These are phyloP conservation scores for Aspergillus chevalieri DNA, from an alignment of 2,329 filamentous ascomycete genomes.

Conservation along the genomic window DNA sequence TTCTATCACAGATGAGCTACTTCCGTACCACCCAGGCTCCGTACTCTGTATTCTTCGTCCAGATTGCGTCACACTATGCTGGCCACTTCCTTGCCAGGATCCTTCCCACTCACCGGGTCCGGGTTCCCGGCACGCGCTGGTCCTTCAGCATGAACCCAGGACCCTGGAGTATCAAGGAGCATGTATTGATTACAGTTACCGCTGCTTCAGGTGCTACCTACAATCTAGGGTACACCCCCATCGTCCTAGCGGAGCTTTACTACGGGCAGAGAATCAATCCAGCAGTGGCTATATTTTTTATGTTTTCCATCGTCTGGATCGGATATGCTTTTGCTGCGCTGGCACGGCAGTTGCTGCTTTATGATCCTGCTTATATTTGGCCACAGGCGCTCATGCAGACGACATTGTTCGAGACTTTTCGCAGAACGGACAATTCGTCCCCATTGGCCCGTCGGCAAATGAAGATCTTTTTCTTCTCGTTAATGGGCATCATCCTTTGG, in stretches of 20 bases:
- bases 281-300: constrained; percentile 54
- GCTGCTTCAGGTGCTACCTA: constrained; percentile 50
- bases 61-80: constrained; percentile 52
- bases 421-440: constrained; percentile 45
- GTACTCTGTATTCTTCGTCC: constrained; percentile 58
- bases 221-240: constrained; percentile 47
- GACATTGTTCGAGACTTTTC: constrained; percentile 51
- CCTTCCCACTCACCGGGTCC: constrained; percentile 44
- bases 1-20: constrained; percentile 51
- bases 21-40: constrained; percentile 54
- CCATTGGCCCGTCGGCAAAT: constrained; percentile 49
- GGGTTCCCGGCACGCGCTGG: constrained; percentile 43
- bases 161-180: constrained; percentile 54
- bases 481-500: constrained; percentile 52
- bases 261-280: constrained; percentile 50
- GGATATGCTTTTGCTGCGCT: constrained; percentile 56
- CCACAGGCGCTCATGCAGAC: constrained; percentile 51
- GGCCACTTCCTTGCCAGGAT: constrained; percentile 49
- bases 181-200: constrained; percentile 52
- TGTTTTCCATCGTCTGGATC: constrained; percentile 53
- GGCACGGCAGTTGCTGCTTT: constrained; percentile 52
- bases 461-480: constrained; percentile 50
- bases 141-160: constrained; percentile 52
- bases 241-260: constrained; percentile 53
- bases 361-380: constrained; percentile 54